Percentiles rank a stretch among this genome's conserved stretches.
Evolutionary conservation across 192 early-diverging fungal species (phyloP).

Genomic region (Coemansia sp.): DNA sequence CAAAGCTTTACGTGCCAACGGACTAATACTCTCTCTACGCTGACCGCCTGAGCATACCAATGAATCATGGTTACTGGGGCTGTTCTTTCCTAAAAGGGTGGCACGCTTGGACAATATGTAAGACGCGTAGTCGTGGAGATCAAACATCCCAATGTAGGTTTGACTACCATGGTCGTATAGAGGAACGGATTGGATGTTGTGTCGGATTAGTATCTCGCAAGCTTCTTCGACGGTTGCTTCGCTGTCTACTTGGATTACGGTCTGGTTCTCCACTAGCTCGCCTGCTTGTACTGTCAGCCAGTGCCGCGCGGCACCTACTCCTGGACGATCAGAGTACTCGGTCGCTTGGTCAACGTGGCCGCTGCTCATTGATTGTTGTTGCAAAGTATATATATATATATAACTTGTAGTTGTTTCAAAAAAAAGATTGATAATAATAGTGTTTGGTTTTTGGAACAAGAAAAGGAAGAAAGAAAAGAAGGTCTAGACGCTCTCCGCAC

Average conservation of each 20-base stretch:
- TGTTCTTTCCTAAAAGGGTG: conserved; percentile 34
- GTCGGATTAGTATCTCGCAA: conserved; percentile 70
- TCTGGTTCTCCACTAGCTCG: conserved; percentile 63
- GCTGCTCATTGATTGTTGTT: neutral
- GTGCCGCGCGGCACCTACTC: conserved; percentile 52
- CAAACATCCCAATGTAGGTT: conserved; percentile 83
- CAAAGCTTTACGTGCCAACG: neutral
- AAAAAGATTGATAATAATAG: too few species aligned
- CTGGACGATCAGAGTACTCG: conserved; percentile 18
- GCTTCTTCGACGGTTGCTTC: conserved; percentile 67
- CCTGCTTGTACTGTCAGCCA: conserved; percentile 68
- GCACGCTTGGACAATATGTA: conserved; percentile 63
- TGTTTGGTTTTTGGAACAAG: too few species aligned
- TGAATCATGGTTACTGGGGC: neutral
- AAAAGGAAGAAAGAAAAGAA: too few species aligned
- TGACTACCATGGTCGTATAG: conserved; percentile 65
- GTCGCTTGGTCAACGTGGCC: neutral
- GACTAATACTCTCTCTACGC: conserved; percentile 1
- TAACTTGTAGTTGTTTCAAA: too few species aligned
- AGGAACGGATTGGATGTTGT: conserved; percentile 79
- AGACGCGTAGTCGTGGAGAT: conserved; percentile 78
- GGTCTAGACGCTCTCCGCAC: too few species aligned
- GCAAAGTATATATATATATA: too few species aligned
- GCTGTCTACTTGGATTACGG: conserved; percentile 66
- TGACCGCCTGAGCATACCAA: neutral